A percentile compares a stretch with the other conserved stretches of the same genome.
Evolutionary conservation across 441 rosid genomes (phyloP).

Genomic region (Kokia cookei): DNA sequence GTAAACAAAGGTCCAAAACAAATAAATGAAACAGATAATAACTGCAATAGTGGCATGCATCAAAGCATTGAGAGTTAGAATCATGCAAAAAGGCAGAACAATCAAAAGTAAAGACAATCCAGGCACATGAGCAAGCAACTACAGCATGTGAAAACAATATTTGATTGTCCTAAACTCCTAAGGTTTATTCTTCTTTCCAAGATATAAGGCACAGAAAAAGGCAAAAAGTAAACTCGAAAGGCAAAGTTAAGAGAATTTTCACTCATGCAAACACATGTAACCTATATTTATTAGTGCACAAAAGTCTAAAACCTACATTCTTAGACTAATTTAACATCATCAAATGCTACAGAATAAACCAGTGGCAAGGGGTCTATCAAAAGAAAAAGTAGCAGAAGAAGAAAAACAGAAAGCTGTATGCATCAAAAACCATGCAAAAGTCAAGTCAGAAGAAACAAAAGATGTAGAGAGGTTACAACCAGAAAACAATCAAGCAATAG

Average conservation of each 20-base stretch:
- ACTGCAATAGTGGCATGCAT: not conserved
- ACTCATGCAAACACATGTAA: not conserved
- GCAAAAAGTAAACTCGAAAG: not conserved
- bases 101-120: not conserved
- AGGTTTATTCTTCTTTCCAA: not conserved
- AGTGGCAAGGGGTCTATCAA: not conserved
- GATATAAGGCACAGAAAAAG: not conserved
- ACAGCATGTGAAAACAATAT: not conserved
- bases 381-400: not conserved
- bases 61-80: not conserved
- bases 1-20: not conserved
- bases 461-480: constrained; percentile 3
- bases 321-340: not conserved
- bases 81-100: not conserved
- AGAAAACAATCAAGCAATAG: not conserved
- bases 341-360: not conserved
- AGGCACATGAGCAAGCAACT: not conserved
- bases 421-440: not conserved
- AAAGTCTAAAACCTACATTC: not conserved
- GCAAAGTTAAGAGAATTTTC: constrained; percentile 1
- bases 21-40: not conserved
- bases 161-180: not conserved
- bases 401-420: not conserved
- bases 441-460: constrained; percentile 7
- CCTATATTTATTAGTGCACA: not conserved